Conservation (phyloP, 768 basidiomycete genomes). For the Macrolepiota dolichaula region DNA sequence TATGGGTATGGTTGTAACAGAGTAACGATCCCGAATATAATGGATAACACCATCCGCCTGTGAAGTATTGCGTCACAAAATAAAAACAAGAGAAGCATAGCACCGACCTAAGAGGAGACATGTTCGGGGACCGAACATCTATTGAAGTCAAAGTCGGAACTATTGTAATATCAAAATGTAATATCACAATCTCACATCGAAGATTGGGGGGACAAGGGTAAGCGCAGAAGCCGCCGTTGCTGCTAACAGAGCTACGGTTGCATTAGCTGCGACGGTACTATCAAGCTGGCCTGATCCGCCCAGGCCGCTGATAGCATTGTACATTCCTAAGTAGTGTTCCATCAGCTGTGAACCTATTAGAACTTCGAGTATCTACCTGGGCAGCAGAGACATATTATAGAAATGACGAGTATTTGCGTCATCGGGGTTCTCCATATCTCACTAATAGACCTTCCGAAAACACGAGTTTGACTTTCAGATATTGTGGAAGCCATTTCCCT, state of each 20-base stretch:
- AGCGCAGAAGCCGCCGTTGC: constrained; percentile 27
- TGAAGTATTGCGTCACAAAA: neutral
- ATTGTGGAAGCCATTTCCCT: neutral
- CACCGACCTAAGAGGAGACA: constrained; percentile 22
- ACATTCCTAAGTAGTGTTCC: constrained; percentile 20
- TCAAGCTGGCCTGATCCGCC: constrained; percentile 27
- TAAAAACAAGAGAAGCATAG: neutral
- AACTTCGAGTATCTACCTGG: constrained; percentile 17
- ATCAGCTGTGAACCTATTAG: neutral
- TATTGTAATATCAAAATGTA: neutral
- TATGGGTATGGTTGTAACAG: constrained; percentile 25
- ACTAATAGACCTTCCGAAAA: constrained; percentile 4
- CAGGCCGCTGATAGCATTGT: constrained; percentile 25
- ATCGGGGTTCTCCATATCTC: constrained; percentile 21
- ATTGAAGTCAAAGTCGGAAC: neutral
- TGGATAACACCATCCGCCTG: constrained; percentile 25
- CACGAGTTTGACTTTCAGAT: neutral
- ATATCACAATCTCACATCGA: constrained; percentile 19
- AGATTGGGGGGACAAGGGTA: constrained; percentile 24
- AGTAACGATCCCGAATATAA: constrained; percentile 25
- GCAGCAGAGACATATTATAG: constrained; percentile 25
- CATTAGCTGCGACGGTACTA: constrained; percentile 27
- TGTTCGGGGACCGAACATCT: constrained; percentile 25
- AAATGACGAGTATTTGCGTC: constrained; percentile 26
- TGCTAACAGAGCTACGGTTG: constrained; percentile 23